These are phyloP conservation scores for Lichtheimia ornata DNA, from an alignment of 371 early-diverging fungal genomes.

Conservation along the genomic window DNA sequence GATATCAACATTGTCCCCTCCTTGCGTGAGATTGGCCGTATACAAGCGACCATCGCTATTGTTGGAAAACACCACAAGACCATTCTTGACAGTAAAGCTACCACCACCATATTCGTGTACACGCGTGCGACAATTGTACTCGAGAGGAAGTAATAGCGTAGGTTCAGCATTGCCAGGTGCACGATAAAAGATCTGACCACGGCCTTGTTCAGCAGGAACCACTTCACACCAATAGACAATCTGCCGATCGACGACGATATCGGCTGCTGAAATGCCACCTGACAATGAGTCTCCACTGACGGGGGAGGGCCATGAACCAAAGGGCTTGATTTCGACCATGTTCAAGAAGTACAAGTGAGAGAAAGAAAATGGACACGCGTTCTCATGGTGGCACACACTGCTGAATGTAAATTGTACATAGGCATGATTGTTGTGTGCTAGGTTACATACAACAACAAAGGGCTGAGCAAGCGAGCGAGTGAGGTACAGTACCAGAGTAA, in stretches of 20 bases:
- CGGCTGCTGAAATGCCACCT: slow-evolving; percentile 22
- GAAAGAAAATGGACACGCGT: not conserved
- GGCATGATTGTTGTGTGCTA: too few species aligned
- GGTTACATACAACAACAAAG: too few species aligned
- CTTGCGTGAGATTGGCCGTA: slow-evolving; percentile 30
- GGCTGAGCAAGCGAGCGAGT: too few species aligned
- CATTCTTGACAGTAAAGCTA: slow-evolving; percentile 56
- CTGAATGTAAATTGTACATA: too few species aligned
- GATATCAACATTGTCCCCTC: slow-evolving; percentile 24
- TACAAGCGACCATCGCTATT: slow-evolving; percentile 59
- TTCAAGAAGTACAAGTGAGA: not conserved
- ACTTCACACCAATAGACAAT: slow-evolving; percentile 38
- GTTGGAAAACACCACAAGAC: slow-evolving; percentile 66
- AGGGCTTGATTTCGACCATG: slow-evolving; percentile 28
- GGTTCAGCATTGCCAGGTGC: slow-evolving; percentile 13
- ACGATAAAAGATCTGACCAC: slow-evolving; percentile 40
- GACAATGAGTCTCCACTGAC: slow-evolving; percentile 44
- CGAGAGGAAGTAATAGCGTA: slow-evolving; percentile 22
- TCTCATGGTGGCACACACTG: too few species aligned
- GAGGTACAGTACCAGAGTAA: too few species aligned
- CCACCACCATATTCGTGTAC: slow-evolving; percentile 84
- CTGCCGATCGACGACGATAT: slow-evolving; percentile 30
- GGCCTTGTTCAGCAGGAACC: slow-evolving; percentile 41
- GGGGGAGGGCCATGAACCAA: slow-evolving; percentile 48
- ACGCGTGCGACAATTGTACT: slow-evolving; percentile 47